Evolutionary conservation across 441 rosid species (phyloP).

Genomic region (Populus hybrid): DNA sequence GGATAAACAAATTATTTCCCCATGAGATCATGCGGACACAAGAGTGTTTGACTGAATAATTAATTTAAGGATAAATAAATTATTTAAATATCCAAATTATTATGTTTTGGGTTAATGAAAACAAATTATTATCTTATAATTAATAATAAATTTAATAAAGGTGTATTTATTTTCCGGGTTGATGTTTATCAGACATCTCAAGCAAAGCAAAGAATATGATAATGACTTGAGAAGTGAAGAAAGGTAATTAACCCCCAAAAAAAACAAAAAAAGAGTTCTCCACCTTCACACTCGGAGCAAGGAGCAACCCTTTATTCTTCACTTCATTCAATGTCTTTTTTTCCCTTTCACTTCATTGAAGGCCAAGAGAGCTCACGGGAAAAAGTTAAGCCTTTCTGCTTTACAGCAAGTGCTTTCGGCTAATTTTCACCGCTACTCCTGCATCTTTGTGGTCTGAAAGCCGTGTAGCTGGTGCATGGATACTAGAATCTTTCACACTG

Average conservation of each 20-base stretch:
- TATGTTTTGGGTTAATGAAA: background rate
- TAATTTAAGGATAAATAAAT: no score
- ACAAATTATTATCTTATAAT: background rate
- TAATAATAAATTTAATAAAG: no score
- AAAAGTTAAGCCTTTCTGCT: background rate
- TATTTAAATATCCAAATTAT: background rate
- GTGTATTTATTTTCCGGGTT: no score
- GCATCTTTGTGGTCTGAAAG: no score
- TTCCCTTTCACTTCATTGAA: background rate
- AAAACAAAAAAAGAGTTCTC: background rate
- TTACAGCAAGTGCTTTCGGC: background rate
- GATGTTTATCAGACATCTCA: background rate
- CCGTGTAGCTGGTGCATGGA: background rate
- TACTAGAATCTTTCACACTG: no score
- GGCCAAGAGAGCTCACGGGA: constrained; percentile 10
- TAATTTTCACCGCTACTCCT: no score
- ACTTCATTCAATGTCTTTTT: background rate
- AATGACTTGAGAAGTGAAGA: background rate
- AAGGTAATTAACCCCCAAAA: background rate
- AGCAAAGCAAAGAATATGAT: background rate
- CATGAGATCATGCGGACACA: no score
- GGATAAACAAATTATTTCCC: no score
- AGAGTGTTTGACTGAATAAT: background rate
- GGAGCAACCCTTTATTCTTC: constrained; percentile 6
- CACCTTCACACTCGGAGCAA: background rate